Evolutionary conservation across 352 stramenopile genomes (phyloP), one percentile per base, ranked within the genome.

Genomic region (Thalassiosira delicatula): DNA sequence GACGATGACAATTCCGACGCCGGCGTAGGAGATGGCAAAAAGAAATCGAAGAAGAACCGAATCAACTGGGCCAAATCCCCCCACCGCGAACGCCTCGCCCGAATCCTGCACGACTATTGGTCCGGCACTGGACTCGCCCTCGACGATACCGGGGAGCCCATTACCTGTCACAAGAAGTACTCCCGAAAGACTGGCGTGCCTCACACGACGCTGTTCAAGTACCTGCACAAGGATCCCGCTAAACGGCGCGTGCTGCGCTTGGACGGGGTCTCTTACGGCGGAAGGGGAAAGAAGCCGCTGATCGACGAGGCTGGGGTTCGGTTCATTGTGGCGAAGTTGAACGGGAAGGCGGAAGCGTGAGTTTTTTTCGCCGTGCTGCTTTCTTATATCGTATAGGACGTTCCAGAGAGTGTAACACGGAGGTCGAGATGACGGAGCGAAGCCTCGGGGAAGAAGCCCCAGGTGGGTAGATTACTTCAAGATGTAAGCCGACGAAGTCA

Each of bases 61-160:
- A 83, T 72, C 25, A 83, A 83, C 75, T 83, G 75, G 75, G 44
- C 54, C 40, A 70, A 65, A 65, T 73, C 75, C 27, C 75, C 75
- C 32, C 75, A 83, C 29, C 67, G 68, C 4, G 56, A 83, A 65
- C 40, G 29, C 4, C 66, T 83, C 8, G 29, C 66, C 1, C 2
- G 1, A 17, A 56, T 70, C n/a, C 23, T 83, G 1, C 0, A 56
- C 30, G 66, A 65, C 37, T 83, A 67, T 65, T 67, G 67, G 32
- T 51, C 44, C 27, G 25, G 54, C 32, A 51, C 35, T n/a, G 65
- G 40, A 32, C 14, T 8, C 9, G 37, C 63, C 17, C 54, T 73
- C 23, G 53, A 69, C 17, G 25, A 68, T 27, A 71, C 54, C 32
- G 54, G n/a, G 2, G 23, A 29, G 21, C 70, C 60, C 42, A 72